Evolutionary conservation across 257 asterid genomes (phyloP), one percentile per base, ranked within the genome.

Genomic region (Ajuga chamaepitys): DNA sequence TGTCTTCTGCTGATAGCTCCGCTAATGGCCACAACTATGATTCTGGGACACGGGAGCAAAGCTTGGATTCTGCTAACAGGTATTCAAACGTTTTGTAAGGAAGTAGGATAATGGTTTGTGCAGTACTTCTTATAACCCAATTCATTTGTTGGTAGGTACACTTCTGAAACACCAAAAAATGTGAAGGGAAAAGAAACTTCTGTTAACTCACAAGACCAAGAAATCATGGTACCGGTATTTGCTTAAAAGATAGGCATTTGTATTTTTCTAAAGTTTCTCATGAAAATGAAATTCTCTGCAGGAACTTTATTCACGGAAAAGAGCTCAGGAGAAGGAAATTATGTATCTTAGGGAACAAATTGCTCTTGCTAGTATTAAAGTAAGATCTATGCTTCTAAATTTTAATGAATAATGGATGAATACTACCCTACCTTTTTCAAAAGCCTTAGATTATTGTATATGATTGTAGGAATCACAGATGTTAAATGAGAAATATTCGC

Each of bases 341-440:
- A 66, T 66, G 77, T 16, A 65, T 77, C 96, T 91, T 67, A 82
- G 84, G 44, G 91, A 86, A 76, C 91, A 84, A 76, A 83, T 91
- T 81, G 88, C 94, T 69, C 78, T 66, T 75, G 95, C 99, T 37
- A 89, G 96, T 78, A 76, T 88, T 65, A 82, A 68, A 82, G 99
- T 93, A 84, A 74, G 82, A 47, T 67, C 45, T 70, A 45, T 68
- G 70, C 35, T 46, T 59, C 50, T 55, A 40, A 62, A 40, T 42
- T 38, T 21, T 30, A 32, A 4, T 37, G 25, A 58, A 1, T 30
- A 32, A 4, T 37, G 25, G 55, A 1, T 16, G 14, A 32, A 21
- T 67, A 12, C 40, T 56, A 61, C 50, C 55, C 11, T 26, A 47
- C 58, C 21, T 50, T 44, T 22, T 70, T 44, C 64, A 40, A 13